phyloP scores from a whole-genome alignment of 2,329 filamentous ascomycete genomes.

The Pestalotiopsis fici region DNA sequence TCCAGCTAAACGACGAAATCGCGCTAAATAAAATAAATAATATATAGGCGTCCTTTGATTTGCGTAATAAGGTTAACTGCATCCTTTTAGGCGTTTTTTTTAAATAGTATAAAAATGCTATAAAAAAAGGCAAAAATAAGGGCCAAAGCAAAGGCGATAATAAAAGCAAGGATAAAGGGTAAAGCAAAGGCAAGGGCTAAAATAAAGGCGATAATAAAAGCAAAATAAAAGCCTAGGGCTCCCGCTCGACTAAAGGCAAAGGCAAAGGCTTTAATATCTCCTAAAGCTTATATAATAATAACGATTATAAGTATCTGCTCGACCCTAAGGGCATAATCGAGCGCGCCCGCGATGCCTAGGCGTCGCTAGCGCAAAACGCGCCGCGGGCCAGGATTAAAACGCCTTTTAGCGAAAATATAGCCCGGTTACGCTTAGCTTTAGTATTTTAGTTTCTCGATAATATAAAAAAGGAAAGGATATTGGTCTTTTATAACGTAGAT shows the following conservation, averaged over 20 bases:
- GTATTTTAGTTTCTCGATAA: neutral
- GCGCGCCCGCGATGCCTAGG: neutral
- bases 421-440: neutral
- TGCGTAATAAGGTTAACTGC: neutral
- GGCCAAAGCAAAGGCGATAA: neutral
- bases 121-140: neutral
- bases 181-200: neutral
- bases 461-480: too few relatives aligned
- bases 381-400: neutral
- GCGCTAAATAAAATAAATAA: neutral
- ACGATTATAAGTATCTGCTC: neutral
- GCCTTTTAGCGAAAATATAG: neutral
- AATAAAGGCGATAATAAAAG: neutral
- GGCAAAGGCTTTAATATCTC: neutral
- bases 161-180: too few relatives aligned
- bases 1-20: neutral
- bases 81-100: neutral
- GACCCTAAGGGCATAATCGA: neutral
- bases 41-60: neutral
- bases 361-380: neutral
- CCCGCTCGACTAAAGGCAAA: too few relatives aligned
- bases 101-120: neutral
- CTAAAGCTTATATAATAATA: neutral
- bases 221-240: neutral
- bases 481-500: neutral